phyloP scores from a whole-genome alignment of 1,139 yeast genomes.

The Sugiyamaella xylanicola region DNA sequence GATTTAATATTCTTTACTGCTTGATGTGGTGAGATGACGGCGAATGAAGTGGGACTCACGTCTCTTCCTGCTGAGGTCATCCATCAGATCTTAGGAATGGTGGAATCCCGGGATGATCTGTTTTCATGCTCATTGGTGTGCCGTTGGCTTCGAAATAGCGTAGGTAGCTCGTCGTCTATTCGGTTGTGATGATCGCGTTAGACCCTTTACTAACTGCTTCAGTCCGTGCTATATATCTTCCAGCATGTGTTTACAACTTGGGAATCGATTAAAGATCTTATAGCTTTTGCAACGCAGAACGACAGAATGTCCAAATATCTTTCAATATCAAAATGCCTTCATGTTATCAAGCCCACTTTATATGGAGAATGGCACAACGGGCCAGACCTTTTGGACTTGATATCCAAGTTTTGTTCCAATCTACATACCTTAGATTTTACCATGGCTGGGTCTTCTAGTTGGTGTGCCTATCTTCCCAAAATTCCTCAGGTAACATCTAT shows the following conservation, averaged over 20 bases:
- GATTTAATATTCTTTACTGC: not conserved
- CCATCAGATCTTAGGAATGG: slow-evolving; percentile 2
- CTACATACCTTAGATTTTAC: slow-evolving; percentile 24
- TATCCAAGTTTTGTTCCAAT: slow-evolving; percentile 24
- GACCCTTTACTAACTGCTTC: not conserved
- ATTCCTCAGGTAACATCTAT: slow-evolving; percentile 11
- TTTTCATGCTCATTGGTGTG: slow-evolving; percentile 13
- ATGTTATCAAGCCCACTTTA: slow-evolving; percentile 27
- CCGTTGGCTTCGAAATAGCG: not conserved
- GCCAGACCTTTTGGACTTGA: slow-evolving; percentile 24
- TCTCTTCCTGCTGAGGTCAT: slow-evolving; percentile 16
- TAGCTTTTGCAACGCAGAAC: slow-evolving; percentile 14
- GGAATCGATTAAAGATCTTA: slow-evolving; percentile 24
- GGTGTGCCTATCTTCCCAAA: slow-evolving; percentile 30
- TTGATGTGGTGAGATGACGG: not conserved
- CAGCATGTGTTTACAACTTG: slow-evolving; percentile 23
- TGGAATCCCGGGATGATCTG: slow-evolving; percentile 3
- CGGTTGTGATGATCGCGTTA: not conserved
- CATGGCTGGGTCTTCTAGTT: slow-evolving; percentile 32
- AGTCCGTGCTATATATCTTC: slow-evolving; percentile 21
- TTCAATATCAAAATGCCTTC: slow-evolving; percentile 22
- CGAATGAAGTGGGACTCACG: not conserved
- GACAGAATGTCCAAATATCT: slow-evolving; percentile 17
- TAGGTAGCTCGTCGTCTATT: slow-evolving; percentile 4
- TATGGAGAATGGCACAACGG: slow-evolving; percentile 36